Base-by-base conservation (phyloP, 2,329 filamentous ascomycete species). In the Lachnellula hyalina region DNA sequence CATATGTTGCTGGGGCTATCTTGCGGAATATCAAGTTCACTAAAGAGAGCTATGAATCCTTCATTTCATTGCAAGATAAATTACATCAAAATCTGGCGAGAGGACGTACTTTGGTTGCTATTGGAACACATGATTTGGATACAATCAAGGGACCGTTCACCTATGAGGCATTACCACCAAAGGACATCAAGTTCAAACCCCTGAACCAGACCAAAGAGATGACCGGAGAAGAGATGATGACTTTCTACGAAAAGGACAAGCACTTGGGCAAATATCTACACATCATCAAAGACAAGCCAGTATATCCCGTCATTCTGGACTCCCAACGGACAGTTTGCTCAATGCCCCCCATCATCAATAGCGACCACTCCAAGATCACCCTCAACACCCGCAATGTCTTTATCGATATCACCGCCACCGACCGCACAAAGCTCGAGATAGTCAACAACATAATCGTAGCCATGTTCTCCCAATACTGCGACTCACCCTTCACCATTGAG, bases 21-120 rank as follows among this genome's bases (percentile, higher is more conserved):
- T 77, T 99, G 60, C 86, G 94, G 63, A 89, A 91, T 70, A 82
- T 99, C 77, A 90, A 86, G 68, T 97, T 99, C 79, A 92, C 89
- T 65, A 81, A 94, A 76, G 89, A 86, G 63, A 82, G 88, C 63
- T 99, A 99, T 73, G 90, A 96, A 65, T 96, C 91, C 68, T 99
- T 99, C 87, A 99, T 99, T 70, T 83, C 87, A 54, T 81, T 99
- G 47, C 94, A 99, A 76, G 95, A 99, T 76, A 99, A 99, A 77
- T 83, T 99, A 47, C 94, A 99, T 76, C 88, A 93, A 71, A 99
- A 99, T 70, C 77, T 99, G 62, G 95, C 94, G 48, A 85, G 94
- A 59, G 89, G 97, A 73, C 80, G 94, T 66, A 96, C 93, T 0
- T 76, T 99, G 47, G 93, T 96, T n/a, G 89, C 93, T 21, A 96